Conservation (phyloP, 139 green algal species). For the Tetradesmus lagerheimii region DNA sequence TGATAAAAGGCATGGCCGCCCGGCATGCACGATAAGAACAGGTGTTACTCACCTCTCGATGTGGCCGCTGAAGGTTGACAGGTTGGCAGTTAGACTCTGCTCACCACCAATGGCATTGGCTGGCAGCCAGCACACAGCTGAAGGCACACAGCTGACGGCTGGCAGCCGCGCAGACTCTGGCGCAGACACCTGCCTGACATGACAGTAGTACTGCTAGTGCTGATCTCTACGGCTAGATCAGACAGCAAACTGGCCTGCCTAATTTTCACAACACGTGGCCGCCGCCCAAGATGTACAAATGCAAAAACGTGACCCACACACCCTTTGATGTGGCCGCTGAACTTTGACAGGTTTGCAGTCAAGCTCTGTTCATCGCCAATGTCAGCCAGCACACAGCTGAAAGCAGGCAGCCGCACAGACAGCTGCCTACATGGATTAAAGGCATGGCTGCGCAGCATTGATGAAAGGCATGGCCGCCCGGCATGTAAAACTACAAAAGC, state of each 20-base stretch:
- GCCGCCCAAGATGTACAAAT: no score
- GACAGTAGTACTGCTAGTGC: conserved; percentile 83
- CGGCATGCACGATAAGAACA: no score
- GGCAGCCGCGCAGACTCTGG: conserved; percentile 73
- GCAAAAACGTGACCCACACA: neutral
- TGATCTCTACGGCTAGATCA: no score
- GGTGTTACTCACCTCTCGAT: conserved; percentile 56
- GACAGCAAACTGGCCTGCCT: conserved; percentile 82
- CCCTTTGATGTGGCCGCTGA: conserved; percentile 88
- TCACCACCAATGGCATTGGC: conserved; percentile 93
- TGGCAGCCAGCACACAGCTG: conserved; percentile 89
- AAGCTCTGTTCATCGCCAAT: conserved; percentile 92
- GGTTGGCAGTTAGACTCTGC: conserved; percentile 84
- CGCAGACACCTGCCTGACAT: no score
- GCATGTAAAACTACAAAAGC: no score
- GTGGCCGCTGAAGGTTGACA: conserved; percentile 98
- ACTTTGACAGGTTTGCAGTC: conserved; percentile 93
- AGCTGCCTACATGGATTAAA: no score
- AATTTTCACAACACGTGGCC: no score
- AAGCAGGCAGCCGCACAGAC: no score
- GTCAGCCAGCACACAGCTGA: conserved; percentile 88
- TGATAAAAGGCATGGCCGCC: no score
- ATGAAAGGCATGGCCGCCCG: no score
- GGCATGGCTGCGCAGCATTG: no score
- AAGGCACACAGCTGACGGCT: no score